A percentile compares a stretch with the other conserved stretches of the same genome.
Evolutionary conservation across 805 yeast genomes (phyloP).

Genomic region (Yarrowia divulgata): DNA sequence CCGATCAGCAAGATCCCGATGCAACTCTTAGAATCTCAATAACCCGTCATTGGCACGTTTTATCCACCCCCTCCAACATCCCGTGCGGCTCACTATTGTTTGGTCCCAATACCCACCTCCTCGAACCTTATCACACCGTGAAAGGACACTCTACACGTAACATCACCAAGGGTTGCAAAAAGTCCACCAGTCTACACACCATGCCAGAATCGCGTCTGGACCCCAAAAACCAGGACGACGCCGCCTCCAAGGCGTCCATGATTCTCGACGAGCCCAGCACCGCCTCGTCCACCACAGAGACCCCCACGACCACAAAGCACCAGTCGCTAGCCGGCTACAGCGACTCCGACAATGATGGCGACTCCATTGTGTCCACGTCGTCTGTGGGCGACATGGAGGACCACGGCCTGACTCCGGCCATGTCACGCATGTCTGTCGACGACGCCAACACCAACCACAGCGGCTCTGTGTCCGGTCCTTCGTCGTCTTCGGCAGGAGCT

Average conservation of each 20-base stretch:
- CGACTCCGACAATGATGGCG: slow-evolving; percentile 31
- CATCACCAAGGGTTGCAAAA: not conserved
- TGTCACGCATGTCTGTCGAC: slow-evolving; percentile 14
- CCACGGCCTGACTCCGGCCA: slow-evolving; percentile 27
- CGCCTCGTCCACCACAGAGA: not conserved
- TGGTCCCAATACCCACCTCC: slow-evolving; percentile 1
- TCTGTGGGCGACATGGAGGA: slow-evolving; percentile 35
- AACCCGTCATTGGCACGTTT: not conserved
- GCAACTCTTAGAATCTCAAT: not conserved
- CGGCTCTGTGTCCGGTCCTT: slow-evolving; percentile 12
- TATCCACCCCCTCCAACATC: not conserved
- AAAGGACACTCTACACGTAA: slow-evolving; percentile 26
- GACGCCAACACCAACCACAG: slow-evolving; percentile 1
- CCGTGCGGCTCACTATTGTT: slow-evolving; percentile 3
- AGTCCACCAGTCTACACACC: not conserved
- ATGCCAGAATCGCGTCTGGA: slow-evolving; percentile 37
- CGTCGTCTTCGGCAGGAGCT: not conserved
- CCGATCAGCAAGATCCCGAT: not conserved
- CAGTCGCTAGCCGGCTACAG: slow-evolving; percentile 21
- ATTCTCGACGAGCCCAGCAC: slow-evolving; percentile 17
- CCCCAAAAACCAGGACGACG: slow-evolving; percentile 19
- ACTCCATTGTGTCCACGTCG: slow-evolving; percentile 20
- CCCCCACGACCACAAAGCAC: not conserved
- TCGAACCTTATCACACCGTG: slow-evolving; percentile 7
- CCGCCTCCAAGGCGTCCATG: slow-evolving; percentile 31